These are phyloP conservation scores for Fusarium sp. DNA, from an alignment of 2,329 filamentous ascomycete species.

Conservation along the genomic window DNA sequence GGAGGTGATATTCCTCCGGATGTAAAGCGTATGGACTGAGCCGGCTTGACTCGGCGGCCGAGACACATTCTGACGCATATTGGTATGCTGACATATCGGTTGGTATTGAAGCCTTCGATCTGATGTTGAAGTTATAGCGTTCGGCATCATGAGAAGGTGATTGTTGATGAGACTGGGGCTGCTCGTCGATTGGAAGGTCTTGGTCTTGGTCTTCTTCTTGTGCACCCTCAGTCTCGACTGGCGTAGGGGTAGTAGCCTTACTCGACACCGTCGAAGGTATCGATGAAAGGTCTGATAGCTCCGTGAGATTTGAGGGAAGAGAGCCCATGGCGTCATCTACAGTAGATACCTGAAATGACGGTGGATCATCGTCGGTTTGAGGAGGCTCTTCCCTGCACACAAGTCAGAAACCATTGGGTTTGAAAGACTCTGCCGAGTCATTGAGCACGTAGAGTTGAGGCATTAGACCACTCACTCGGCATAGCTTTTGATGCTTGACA, in stretches of 20 bases:
- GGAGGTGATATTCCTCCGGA: constrained; percentile 81
- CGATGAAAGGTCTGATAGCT: constrained; percentile 68
- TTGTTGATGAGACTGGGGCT: constrained; percentile 31
- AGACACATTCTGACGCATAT: constrained; percentile 92
- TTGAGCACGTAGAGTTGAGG: not conserved
- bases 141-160: constrained; percentile 49
- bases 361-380: constrained; percentile 35
- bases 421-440: constrained; percentile 1
- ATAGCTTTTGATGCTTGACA: constrained; percentile 36
- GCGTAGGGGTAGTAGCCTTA: constrained; percentile 74
- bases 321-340: constrained; percentile 52
- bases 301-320: constrained; percentile 63
- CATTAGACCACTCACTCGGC: constrained; percentile 45
- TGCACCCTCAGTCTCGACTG: constrained; percentile 57
- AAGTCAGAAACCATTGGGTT: constrained; percentile 19
- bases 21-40: constrained; percentile 92
- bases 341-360: constrained; percentile 26
- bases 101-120: constrained; percentile 87
- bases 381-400: constrained; percentile 36
- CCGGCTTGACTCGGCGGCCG: constrained; percentile 88
- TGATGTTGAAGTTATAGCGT: constrained; percentile 66
- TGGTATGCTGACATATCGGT: constrained; percentile 76
- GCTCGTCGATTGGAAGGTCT: constrained; percentile 39
- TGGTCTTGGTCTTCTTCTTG: constrained; percentile 29
- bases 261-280: constrained; percentile 67